These are phyloP conservation scores for Globisporangium cylindrosporum DNA, from an alignment of 352 stramenopile species.

Conservation along the genomic window DNA sequence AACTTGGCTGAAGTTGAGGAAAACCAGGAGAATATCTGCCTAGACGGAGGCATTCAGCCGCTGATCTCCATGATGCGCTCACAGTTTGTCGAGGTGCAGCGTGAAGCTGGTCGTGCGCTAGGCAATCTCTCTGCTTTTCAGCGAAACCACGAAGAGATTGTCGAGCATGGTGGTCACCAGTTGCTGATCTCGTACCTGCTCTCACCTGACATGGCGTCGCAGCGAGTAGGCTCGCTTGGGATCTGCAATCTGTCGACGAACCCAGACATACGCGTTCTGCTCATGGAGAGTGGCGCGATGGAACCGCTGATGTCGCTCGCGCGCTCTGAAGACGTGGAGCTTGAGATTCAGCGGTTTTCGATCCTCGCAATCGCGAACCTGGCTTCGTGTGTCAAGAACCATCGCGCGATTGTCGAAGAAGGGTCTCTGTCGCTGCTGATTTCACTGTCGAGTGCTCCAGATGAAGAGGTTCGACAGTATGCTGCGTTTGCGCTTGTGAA, in stretches of 20 bases:
- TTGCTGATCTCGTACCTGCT: slow-evolving; percentile 95
- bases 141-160: slow-evolving; percentile 89
- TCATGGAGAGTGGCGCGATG: slow-evolving; percentile 93
- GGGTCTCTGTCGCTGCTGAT: slow-evolving; percentile 93
- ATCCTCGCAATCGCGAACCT: slow-evolving; percentile 95
- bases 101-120: slow-evolving; percentile 88
- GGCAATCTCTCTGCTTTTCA: slow-evolving; percentile 91
- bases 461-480: slow-evolving; percentile 94
- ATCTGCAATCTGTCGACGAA: slow-evolving; percentile 96
- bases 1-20: slow-evolving; percentile 94
- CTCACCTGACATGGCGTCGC: slow-evolving; percentile 92
- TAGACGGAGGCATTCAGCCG: slow-evolving; percentile 89
- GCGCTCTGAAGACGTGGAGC: slow-evolving; percentile 92
- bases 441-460: slow-evolving; percentile 92
- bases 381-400: slow-evolving; percentile 92
- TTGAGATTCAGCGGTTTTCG: slow-evolving; percentile 94
- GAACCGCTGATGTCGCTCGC: slow-evolving; percentile 94
- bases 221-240: slow-evolving; percentile 91
- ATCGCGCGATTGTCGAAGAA: slow-evolving; percentile 92
- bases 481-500: slow-evolving; percentile 94
- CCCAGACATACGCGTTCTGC: slow-evolving; percentile 77
- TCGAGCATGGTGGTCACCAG: slow-evolving; percentile 91
- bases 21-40: slow-evolving; percentile 94
- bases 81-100: slow-evolving; percentile 93
- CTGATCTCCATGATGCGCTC: slow-evolving; percentile 95